Base-by-base conservation (phyloP, 306 rosid genomes). In the Boehmeria nivea region DNA sequence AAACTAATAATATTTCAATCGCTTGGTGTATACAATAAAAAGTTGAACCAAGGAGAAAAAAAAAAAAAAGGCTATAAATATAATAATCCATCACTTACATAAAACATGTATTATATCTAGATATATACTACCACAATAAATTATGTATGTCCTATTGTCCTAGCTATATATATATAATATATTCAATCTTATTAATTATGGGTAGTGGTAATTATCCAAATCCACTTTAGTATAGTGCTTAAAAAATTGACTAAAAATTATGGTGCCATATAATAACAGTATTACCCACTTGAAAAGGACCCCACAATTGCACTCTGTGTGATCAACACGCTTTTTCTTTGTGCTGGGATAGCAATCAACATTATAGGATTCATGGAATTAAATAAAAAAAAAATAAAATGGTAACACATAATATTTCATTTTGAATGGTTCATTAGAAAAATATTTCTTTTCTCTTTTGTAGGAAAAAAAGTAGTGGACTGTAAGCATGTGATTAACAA, bases 131-230 rank as follows among this genome's bases (percentile, higher is more conserved):
- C 21, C 15, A 34, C 36, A 31, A 54, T 20, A 54, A 53, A 33
- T 23, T 36, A 36, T 18, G 2, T 55, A 37, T 6, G 36, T 56
- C 36, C 36, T 23, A 23, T 56, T 39, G 22, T 25, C 39, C 13
- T 2, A 54, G 18, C n/a, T 13, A n/a, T n/a, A n/a, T n/a, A n/a
- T n/a, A n/a, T n/a, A n/a, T n/a, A n/a, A n/a, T n/a, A n/a, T n/a
- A 25, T 26, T 26, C 24, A 42, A 25, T 12, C 15, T 6, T 28
- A 43, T 59, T 25, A 25, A 13, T 43, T 16, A 45, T 44, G 43
- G 54, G 16, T 58, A 59, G 53, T 59, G 66, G 56, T 5, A 61
- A 48, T 36, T 48, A 36, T 61, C 66, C 37, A 61, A 61, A 47
- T 48, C 66, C 57, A 61, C 57, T 48, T 21, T 54, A 21, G 28